phyloP scores from a whole-genome alignment of 2,329 filamentous ascomycete genomes.

The Zymoseptoria tritici region DNA sequence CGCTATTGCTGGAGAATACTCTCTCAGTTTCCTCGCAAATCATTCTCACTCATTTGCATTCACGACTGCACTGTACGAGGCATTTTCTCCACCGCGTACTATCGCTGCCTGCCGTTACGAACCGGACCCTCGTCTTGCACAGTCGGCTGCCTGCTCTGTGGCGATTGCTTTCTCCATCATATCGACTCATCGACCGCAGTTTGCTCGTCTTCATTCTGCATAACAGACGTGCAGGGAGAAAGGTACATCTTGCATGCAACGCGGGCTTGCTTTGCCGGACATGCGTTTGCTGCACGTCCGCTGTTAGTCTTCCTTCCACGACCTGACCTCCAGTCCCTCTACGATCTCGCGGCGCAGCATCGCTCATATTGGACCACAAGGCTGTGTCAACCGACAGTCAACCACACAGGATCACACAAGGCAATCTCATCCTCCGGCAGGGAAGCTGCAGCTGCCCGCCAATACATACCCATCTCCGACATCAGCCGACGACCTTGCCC shows the following conservation, averaged over 20 bases:
- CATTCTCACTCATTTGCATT: neutral
- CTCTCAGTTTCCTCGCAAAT: neutral
- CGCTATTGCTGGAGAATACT: neutral
- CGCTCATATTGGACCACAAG: neutral
- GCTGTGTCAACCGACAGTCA: neutral
- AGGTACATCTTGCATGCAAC: neutral
- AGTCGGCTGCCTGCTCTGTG: neutral
- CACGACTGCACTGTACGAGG: neutral
- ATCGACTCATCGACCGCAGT: neutral
- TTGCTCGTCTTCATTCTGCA: neutral
- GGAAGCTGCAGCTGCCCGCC: neutral
- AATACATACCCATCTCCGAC: neutral
- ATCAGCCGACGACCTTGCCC: neutral
- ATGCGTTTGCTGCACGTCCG: neutral
- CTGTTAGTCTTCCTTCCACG: neutral
- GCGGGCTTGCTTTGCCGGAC: neutral
- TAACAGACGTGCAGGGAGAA: neutral
- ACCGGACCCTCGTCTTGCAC: neutral
- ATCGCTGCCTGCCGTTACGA: neutral
- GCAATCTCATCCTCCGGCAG: neutral
- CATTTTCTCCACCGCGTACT: neutral
- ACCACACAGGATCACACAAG: neutral
- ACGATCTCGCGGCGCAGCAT: neutral
- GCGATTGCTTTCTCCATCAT: neutral
- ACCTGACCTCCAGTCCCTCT: neutral